phyloP scores from a whole-genome alignment of 306 rosid genomes.

The Coriaria nepalensis region DNA sequence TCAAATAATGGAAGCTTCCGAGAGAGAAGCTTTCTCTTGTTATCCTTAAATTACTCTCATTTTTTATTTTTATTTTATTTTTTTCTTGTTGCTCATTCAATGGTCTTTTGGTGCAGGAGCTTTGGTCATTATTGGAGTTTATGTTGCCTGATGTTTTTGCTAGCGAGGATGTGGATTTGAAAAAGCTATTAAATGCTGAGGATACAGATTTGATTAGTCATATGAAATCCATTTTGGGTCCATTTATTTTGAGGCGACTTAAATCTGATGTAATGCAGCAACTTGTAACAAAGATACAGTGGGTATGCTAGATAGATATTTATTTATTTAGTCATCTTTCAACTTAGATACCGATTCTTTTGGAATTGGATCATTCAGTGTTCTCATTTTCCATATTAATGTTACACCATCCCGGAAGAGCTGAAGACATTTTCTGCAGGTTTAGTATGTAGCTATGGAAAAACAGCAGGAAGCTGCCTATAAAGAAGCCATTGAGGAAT shows the following conservation, averaged over 20 bases:
- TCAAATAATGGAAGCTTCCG: no score
- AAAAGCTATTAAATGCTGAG: slow-evolving; percentile 65
- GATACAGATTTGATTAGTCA: slow-evolving; percentile 65
- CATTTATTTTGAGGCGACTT: slow-evolving; percentile 82
- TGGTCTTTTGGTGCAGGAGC: slow-evolving; percentile 51
- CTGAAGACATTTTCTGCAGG: slow-evolving; percentile 38
- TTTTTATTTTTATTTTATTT: slow-evolving; percentile 7
- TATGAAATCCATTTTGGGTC: slow-evolving; percentile 95
- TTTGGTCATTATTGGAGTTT: slow-evolving; percentile 94
- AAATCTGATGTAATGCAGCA: slow-evolving; percentile 99
- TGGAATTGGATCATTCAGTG: neutral
- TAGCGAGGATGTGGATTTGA: slow-evolving; percentile 80
- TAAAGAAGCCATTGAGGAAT: slow-evolving; percentile 82
- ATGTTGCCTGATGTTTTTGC: slow-evolving; percentile 93
- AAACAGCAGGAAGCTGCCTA: slow-evolving; percentile 66
- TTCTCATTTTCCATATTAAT: slow-evolving; percentile 9
- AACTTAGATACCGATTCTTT: slow-evolving; percentile 8
- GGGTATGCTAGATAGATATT: slow-evolving; percentile 27
- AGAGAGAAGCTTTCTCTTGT: no score
- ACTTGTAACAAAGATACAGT: slow-evolving; percentile 83
- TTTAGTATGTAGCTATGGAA: slow-evolving; percentile 76
- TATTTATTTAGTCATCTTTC: slow-evolving; percentile 3
- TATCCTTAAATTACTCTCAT: neutral
- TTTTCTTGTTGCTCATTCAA: slow-evolving; percentile 12
- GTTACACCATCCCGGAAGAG: neutral